phyloP scores from a whole-genome alignment of 805 yeast genomes.

The Zygotorulaspora florentina region DNA sequence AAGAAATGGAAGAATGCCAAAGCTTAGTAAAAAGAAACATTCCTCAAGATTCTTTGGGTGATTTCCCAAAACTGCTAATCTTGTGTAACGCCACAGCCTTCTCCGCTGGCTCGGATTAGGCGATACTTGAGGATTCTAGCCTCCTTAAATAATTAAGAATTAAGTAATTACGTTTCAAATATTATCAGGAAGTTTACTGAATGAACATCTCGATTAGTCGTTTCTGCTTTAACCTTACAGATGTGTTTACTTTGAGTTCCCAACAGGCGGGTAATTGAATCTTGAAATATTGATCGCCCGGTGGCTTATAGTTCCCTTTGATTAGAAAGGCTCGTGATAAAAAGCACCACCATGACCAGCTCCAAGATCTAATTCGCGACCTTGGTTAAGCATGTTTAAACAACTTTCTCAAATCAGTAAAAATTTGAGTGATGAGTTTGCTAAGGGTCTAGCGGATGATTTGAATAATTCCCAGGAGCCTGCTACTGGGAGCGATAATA shows the following conservation, averaged over 20 bases:
- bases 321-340: no score
- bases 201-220: no score
- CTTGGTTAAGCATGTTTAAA: conserved; percentile 43
- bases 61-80: background rate
- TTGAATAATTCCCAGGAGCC: conserved; percentile 16
- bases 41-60: conserved; percentile 11
- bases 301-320: no score
- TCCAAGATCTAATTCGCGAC: no score
- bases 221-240: no score
- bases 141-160: no score
- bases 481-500: conserved; percentile 31
- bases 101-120: conserved; percentile 1
- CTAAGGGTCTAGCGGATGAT: conserved; percentile 39
- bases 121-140: background rate
- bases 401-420: conserved; percentile 60
- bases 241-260: no score
- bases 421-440: conserved; percentile 58
- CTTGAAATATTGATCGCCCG: no score
- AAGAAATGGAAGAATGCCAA: conserved; percentile 8
- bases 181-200: no score
- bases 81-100: background rate
- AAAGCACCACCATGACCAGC: no score
- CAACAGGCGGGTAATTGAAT: no score
- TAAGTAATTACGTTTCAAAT: background rate
- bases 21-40: conserved; percentile 13